Conservation (phyloP, 1,284 basidiomycete species). For the Fomitopsis schrenkii region DNA sequence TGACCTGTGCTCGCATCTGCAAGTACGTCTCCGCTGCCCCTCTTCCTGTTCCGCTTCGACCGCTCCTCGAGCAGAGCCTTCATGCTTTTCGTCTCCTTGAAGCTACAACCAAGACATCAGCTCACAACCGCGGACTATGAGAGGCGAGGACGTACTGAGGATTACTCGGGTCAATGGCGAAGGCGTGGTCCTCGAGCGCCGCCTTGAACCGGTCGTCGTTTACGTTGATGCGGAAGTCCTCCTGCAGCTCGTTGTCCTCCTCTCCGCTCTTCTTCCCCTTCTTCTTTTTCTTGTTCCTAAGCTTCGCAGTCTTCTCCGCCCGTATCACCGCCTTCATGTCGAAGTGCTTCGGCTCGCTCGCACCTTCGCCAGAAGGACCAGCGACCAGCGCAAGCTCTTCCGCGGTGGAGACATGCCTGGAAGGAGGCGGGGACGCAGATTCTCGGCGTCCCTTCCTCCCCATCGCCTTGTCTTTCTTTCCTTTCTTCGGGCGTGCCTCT, state of each 20-base stretch:
- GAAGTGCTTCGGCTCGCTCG: slow-evolving; percentile 74
- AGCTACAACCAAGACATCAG: slow-evolving; percentile 42
- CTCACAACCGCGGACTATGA: slow-evolving; percentile 3
- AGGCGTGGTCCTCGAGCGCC: slow-evolving; percentile 87
- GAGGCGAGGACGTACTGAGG: slow-evolving; percentile 66
- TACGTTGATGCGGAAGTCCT: slow-evolving; percentile 83
- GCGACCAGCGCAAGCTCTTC: slow-evolving; percentile 69
- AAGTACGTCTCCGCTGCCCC: slow-evolving; percentile 18
- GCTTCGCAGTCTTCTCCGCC: slow-evolving; percentile 63
- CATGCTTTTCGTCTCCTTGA: slow-evolving; percentile 90
- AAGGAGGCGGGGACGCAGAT: slow-evolving; percentile 6
- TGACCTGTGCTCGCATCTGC: not conserved
- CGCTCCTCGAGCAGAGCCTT: slow-evolving; percentile 73
- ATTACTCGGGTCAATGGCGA: slow-evolving; percentile 95
- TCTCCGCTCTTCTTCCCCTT: slow-evolving; percentile 38
- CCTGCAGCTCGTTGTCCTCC: slow-evolving; percentile 59
- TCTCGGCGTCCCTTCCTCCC: slow-evolving; percentile 5
- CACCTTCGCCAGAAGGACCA: slow-evolving; percentile 46
- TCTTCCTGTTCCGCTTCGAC: slow-evolving; percentile 50
- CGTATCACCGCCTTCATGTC: slow-evolving; percentile 89
- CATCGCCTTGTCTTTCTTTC: slow-evolving; percentile 17
- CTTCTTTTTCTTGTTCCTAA: slow-evolving; percentile 45
- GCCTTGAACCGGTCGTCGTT: slow-evolving; percentile 87
- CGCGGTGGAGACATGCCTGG: slow-evolving; percentile 35
- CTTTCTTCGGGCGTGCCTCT: slow-evolving; percentile 22